These are phyloP conservation scores for Apiospora rasikravindrae DNA, from an alignment of 2,329 filamentous ascomycete species.

Conservation along the genomic window DNA sequence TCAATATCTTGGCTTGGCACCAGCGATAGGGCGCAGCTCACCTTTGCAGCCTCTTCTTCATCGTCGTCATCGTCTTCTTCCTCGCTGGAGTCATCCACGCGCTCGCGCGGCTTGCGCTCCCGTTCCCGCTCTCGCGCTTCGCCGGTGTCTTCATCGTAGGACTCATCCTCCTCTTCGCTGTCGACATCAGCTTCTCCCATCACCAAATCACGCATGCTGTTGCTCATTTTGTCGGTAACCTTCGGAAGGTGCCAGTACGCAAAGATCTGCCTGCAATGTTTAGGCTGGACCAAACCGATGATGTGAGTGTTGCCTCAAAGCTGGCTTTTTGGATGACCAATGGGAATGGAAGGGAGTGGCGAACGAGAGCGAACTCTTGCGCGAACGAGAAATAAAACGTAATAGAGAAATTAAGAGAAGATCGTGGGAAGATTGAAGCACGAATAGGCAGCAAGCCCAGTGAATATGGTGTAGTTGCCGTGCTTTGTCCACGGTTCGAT, in stretches of 20 bases:
- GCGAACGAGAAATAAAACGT: neutral
- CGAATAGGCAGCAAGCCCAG: conserved; percentile 10
- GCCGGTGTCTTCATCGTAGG: conserved; percentile 77
- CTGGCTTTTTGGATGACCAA: neutral
- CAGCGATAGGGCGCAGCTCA: conserved; percentile 43
- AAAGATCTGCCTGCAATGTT: conserved; percentile 13
- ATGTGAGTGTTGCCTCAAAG: neutral
- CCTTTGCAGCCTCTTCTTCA: conserved; percentile 79
- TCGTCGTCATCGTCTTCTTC: conserved; percentile 94
- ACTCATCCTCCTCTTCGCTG: conserved; percentile 84
- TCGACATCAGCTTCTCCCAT: conserved; percentile 86
- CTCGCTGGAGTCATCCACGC: conserved; percentile 83
- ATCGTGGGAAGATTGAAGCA: conserved; percentile 1
- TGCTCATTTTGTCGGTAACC: conserved; percentile 58
- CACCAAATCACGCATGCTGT: conserved; percentile 75
- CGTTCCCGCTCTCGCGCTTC: conserved; percentile 45
- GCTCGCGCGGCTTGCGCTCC: conserved; percentile 40
- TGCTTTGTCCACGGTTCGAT: conserved; percentile 6
- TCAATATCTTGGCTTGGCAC: neutral
- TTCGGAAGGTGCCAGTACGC: neutral
- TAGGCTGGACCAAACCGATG: neutral
- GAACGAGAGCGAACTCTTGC: neutral
- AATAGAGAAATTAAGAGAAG: neutral
- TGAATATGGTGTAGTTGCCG: conserved; percentile 10
- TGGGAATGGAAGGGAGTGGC: neutral